A percentile compares a stretch with the other conserved stretches of the same genome.
Conservation (phyloP, 1,284 basidiomycete genomes). For the Microbotryum lychnidis-dioicae region DNA sequence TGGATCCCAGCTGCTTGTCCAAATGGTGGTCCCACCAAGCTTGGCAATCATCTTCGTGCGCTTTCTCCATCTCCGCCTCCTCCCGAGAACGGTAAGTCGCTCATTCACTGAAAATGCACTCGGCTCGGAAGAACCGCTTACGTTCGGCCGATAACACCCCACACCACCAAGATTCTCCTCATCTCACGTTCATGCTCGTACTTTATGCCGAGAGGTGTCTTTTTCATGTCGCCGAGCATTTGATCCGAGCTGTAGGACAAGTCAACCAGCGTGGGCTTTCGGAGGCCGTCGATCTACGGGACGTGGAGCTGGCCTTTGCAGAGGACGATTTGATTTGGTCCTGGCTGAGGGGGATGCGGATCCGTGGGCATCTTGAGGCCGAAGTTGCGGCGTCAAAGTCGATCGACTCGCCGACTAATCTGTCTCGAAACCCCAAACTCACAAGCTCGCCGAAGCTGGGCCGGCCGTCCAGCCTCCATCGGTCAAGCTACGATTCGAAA, state of each 20-base stretch:
- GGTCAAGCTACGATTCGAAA: not conserved
- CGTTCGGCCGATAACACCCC: too few species aligned
- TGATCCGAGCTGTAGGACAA: slow-evolving; percentile 14
- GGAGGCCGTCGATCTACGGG: slow-evolving; percentile 4
- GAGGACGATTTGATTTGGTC: slow-evolving; percentile 20
- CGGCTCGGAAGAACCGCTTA: not conserved
- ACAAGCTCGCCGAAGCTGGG: not conserved
- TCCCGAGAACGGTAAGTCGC: not conserved
- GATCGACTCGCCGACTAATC: not conserved
- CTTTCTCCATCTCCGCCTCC: slow-evolving; percentile 7
- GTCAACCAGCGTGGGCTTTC: slow-evolving; percentile 5
- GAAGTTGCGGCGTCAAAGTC: slow-evolving; percentile 1
- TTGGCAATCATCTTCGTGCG: slow-evolving; percentile 4
- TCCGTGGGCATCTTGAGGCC: slow-evolving; percentile 6
- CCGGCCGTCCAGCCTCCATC: not conserved
- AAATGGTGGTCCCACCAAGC: not conserved
- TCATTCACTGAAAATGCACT: not conserved
- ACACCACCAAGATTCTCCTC: not conserved
- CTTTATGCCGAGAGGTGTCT: slow-evolving; percentile 26
- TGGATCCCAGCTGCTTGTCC: slow-evolving; percentile 3
- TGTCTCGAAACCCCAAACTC: too few species aligned
- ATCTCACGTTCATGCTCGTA: slow-evolving; percentile 16
- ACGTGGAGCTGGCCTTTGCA: slow-evolving; percentile 16
- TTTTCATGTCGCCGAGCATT: slow-evolving; percentile 8
- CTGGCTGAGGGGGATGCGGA: slow-evolving; percentile 11